A percentile compares a stretch with the other conserved stretches of the same genome.
Conservation (phyloP, 2,329 filamentous ascomycete species). For the Aspergillus eucalypticola region DNA sequence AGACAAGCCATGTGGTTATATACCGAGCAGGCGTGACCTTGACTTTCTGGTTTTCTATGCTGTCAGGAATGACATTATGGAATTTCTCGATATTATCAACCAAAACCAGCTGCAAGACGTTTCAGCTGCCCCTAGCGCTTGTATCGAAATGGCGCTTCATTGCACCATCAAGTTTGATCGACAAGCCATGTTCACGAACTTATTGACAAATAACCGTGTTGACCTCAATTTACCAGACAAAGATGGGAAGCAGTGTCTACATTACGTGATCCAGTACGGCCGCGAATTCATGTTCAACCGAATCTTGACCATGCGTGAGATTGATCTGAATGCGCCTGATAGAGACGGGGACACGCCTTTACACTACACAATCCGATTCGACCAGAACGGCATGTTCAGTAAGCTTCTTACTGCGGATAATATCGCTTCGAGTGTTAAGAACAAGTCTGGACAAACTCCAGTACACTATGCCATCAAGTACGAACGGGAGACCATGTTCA, state of each 20-base stretch:
- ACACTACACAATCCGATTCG: not conserved
- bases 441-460: too few relatives aligned
- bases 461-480: too few relatives aligned
- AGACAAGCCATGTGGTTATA: not conserved
- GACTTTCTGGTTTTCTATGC: too few relatives aligned
- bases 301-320: not conserved
- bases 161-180: too few relatives aligned
- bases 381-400: not conserved
- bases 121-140: too few relatives aligned
- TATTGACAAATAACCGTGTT: not conserved
- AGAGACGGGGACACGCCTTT: not conserved
- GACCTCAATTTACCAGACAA: not conserved
- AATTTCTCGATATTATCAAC: too few relatives aligned
- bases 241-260: not conserved
- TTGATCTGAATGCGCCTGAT: not conserved
- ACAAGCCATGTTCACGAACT: too few relatives aligned
- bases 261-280: not conserved
- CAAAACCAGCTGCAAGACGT: too few relatives aligned
- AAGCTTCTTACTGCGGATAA: too few relatives aligned
- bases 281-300: not conserved
- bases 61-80: fast-evolving
- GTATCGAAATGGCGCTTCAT: too few relatives aligned
- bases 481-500: not conserved
- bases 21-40: not conserved
- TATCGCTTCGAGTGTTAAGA: too few relatives aligned